Evolutionary conservation across 176 grass and related monocot genomes (phyloP), one percentile per base, ranked within the genome.

Genomic region (Areca catechu): DNA sequence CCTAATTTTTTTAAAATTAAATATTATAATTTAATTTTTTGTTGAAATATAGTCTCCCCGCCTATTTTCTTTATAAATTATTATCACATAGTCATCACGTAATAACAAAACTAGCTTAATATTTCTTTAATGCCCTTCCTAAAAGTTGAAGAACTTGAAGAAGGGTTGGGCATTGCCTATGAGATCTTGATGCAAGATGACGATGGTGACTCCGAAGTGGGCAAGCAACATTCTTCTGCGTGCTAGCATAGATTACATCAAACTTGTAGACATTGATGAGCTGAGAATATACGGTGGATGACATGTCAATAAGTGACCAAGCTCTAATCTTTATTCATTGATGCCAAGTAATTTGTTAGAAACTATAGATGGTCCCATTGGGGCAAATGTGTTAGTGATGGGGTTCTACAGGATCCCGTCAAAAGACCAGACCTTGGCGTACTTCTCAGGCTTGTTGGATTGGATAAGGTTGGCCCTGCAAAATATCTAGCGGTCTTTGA

Each of bases 261-360:
- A 98, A 92, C 1, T 78, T 79, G 24, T 87, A 89, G 21, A 92
- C 84, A 37, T 98, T 81, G 2, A 98, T 87, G 16, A 87, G 88
- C 73, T 98, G 92, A 58, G 93, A 98, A 72, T 87, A 98, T 84
- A 98, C 92, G 68, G 92, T 98, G 48, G 93, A 98, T 25, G 93
- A 89, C 88, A 92, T 98, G 70, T 92, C 93, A 50, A 87, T 88
- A 16, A 98, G n/a, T n/a, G n/a, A n/a, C 81, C 50, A 98, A 76
- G 79, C 92, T 27, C 28, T 62, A 74, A 5, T 72, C 22, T 50
- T 71, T 56, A 59, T 88, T 80, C 6, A 5, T 55, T 4, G 81
- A 76, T 28, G 57, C 65, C 2, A 87, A 84, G 78, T 98, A 98
- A 62, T 89, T 81, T 83, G 92, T 98, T 98, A 84, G 48, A 98